Base-by-base conservation (phyloP, 164 flowering plant genomes). In the Magnolia changhungtana region DNA sequence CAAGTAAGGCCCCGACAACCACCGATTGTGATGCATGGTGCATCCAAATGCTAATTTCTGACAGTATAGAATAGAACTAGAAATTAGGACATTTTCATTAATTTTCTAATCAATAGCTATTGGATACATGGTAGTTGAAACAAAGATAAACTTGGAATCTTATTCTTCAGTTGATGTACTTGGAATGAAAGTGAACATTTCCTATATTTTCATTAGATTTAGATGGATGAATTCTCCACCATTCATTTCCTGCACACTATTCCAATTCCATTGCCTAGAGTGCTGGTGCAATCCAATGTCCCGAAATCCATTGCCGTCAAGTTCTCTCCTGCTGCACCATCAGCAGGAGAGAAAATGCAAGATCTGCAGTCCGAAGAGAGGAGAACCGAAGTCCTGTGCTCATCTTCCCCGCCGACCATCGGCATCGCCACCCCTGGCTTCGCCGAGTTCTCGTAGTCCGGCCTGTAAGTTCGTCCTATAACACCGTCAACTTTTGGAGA, bases 341-440 rank as follows among this genome's bases (percentile, higher is more conserved):
- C 79, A 19, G 63, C 83, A 11, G 84, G 85, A 52, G 88, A 81
- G 78, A 89, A 90, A 10, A 82, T 23, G 74, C 96, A 93, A 67
- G 81, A 63, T 0, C 16, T 20, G 63, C 96, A 93, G 71, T 89
- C 84, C 2, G 89, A 74, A 7, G 90, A 80, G 29, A 89, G 77
- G 69, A 93, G 91, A 1, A 94, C 84, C 0, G 86, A 37, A 7
- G 94, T 88, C 69, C 81, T 82, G 79, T 89, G 89, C 81, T 81
- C 86, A 66, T 93, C 88, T 75, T 90, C 92, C 1, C 94, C 95
- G 24, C 96, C 95, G 20, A 90, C 84, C 2, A 90, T 86, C 7
- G 93, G 90, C 95, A 93, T 90, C 9, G 89, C 89, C 14, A 89
- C 94, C 0, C 96, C 94, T 50, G 84, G 87, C 82, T 91, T 90